These are phyloP conservation scores for Pelargonium exstipulatum DNA, from an alignment of 441 rosid genomes.

Conservation along the genomic window DNA sequence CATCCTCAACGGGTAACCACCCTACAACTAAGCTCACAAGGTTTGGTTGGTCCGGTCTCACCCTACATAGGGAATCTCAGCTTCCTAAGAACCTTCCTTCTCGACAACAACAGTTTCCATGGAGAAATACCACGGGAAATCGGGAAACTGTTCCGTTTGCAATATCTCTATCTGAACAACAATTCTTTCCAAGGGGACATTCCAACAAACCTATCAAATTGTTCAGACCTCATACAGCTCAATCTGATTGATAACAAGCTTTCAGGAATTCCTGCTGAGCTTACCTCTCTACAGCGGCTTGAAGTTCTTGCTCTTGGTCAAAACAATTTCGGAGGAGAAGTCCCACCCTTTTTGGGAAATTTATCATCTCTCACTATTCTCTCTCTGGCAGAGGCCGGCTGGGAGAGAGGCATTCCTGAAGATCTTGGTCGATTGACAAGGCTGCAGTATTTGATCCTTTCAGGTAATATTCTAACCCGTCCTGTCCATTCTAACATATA, in stretches of 20 bases:
- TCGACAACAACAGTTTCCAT: conserved; percentile 18
- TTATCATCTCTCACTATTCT: neutral
- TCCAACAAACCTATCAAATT: conserved; percentile 21
- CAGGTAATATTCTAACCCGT: neutral
- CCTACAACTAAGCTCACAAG: conserved; percentile 1
- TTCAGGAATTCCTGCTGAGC: conserved; percentile 13
- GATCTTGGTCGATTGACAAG: neutral
- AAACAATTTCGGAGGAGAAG: conserved; percentile 15
- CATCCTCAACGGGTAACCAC: conserved; percentile 4
- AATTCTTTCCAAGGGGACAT: conserved; percentile 23
- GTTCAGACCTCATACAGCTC: conserved; percentile 13
- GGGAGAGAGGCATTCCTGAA: conserved; percentile 1
- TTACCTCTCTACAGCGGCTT: conserved; percentile 15
- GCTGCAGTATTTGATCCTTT: neutral
- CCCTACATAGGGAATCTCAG: conserved; percentile 22
- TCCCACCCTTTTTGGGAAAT: conserved; percentile 12
- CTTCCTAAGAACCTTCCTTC: conserved; percentile 12
- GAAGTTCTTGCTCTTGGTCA: neutral
- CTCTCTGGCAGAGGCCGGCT: neutral
- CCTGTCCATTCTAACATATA: neutral
- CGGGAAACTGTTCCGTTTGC: conserved; percentile 18
- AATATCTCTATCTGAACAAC: neutral
- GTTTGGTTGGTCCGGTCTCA: conserved; percentile 20
- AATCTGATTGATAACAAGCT: conserved; percentile 8
- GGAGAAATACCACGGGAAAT: conserved; percentile 26